A percentile compares a stretch with the other conserved stretches of the same genome.
These are phyloP conservation scores for Xylaria palmicola DNA, from an alignment of 495 filamentous ascomycete species.

Conservation along the genomic window DNA sequence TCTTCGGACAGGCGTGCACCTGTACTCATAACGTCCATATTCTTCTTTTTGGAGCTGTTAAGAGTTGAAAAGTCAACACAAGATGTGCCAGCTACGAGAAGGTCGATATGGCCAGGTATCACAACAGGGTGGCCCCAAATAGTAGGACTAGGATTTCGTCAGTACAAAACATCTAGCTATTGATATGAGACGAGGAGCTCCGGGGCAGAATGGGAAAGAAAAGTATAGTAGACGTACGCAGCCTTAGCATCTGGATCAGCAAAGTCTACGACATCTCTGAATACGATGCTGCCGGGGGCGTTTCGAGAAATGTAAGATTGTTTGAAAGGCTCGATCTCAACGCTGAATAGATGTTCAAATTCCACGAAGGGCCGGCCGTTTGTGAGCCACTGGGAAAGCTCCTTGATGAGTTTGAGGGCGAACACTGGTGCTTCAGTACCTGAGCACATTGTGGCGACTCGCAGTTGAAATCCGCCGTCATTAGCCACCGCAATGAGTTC, in stretches of 20 bases:
- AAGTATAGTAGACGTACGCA: conserved; percentile 43
- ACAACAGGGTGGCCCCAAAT: conserved; percentile 61
- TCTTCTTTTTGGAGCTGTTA: conserved; percentile 45
- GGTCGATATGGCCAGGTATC: conserved; percentile 62
- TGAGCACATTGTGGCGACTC: conserved; percentile 76
- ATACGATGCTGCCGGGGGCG: conserved; percentile 55
- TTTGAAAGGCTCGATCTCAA: conserved; percentile 76
- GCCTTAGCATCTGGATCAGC: conserved; percentile 30
- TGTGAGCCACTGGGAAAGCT: conserved; percentile 30
- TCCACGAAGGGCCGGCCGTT: conserved; percentile 30
- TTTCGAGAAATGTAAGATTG: conserved; percentile 81
- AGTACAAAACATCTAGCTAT: conserved; percentile 7
- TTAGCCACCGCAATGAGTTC: conserved; percentile 4
- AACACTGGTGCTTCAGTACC: conserved; percentile 80
- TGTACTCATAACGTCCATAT: background rate
- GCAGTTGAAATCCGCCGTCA: conserved; percentile 33
- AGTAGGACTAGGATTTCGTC: conserved; percentile 54
- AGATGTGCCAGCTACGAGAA: conserved; percentile 73
- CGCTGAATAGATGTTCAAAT: conserved; percentile 70
- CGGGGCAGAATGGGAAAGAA: background rate
- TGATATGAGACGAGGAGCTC: background rate
- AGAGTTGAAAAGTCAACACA: conserved; percentile 72
- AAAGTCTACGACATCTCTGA: conserved; percentile 69
- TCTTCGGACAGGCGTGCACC: conserved; percentile 1
- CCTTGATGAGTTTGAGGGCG: conserved; percentile 55